phyloP scores from a whole-genome alignment of 1,284 basidiomycete genomes.

The Somion occarium region DNA sequence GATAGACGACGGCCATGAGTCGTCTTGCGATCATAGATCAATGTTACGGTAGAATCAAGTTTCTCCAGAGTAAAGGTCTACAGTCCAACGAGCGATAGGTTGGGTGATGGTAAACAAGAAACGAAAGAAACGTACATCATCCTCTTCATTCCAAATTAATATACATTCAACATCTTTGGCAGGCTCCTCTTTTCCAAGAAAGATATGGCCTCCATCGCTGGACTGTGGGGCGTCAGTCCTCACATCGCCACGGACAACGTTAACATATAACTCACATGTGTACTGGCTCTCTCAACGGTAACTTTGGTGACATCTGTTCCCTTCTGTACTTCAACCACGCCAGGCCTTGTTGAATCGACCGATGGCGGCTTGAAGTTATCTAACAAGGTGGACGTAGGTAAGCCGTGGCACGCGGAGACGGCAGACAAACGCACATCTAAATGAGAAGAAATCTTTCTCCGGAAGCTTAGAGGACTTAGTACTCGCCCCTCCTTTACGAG shows the following conservation, averaged over 20 bases:
- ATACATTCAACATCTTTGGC: constrained; percentile 70
- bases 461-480: constrained; percentile 36
- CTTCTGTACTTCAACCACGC: constrained; percentile 54
- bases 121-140: constrained; percentile 37
- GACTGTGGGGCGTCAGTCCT: constrained; percentile 16
- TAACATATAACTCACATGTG: constrained; percentile 40
- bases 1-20: constrained; percentile 29
- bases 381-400: constrained; percentile 22
- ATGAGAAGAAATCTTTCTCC: constrained; percentile 64
- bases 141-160: constrained; percentile 70
- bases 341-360: constrained; percentile 58
- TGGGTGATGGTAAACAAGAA: constrained; percentile 4
- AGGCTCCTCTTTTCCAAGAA: constrained; percentile 48
- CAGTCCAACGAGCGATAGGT: background rate
- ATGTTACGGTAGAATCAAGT: constrained; percentile 55
- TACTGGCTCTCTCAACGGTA: constrained; percentile 57
- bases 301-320: constrained; percentile 45
- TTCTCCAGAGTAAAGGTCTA: constrained; percentile 73
- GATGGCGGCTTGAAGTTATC: constrained; percentile 73
- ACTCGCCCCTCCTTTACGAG: constrained; percentile 45
- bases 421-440: constrained; percentile 51
- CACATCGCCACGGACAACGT: background rate
- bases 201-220: constrained; percentile 52
- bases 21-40: constrained; percentile 48
- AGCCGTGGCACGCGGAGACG: background rate